These are phyloP conservation scores for Orbilia oligospora DNA, from an alignment of 2,329 filamentous ascomycete genomes.

Conservation along the genomic window DNA sequence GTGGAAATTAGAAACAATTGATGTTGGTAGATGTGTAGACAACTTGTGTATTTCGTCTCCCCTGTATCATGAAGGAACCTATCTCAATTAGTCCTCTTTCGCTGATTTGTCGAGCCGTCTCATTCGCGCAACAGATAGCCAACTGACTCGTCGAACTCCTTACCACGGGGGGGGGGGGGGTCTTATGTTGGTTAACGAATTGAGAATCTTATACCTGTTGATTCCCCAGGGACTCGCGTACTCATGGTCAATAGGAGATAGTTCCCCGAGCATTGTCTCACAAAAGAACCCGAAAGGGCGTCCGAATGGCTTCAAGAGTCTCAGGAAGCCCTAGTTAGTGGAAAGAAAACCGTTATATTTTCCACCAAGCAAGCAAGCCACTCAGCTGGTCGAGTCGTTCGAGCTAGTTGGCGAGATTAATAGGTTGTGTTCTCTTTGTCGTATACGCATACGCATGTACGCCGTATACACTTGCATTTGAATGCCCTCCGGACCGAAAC, in stretches of 20 bases:
- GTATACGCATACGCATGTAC: constrained; percentile 14
- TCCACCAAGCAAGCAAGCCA: constrained; percentile 21
- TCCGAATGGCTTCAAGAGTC: constrained; percentile 25
- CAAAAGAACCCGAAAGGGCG: constrained; percentile 9
- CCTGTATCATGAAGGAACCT: constrained; percentile 38
- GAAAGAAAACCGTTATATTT: constrained; percentile 31
- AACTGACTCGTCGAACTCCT: constrained; percentile 27
- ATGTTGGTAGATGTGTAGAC: constrained; percentile 42
- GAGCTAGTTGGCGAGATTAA: constrained; percentile 6
- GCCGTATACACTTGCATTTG: constrained; percentile 20
- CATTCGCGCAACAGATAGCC: constrained; percentile 39
- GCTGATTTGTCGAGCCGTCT: constrained; percentile 20
- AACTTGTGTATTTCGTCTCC: constrained; percentile 11
- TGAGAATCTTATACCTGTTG: constrained; percentile 2
- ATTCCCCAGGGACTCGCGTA: not conserved
- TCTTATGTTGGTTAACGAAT: constrained; percentile 19
- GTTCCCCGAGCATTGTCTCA: constrained; percentile 27
- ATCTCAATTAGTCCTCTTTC: constrained; percentile 3
- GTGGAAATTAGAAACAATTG: not conserved
- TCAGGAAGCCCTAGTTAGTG: constrained; percentile 2
- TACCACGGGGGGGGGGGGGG: not conserved
- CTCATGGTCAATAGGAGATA: constrained; percentile 2
- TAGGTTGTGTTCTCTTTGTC: not conserved
- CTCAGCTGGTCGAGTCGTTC: not conserved
- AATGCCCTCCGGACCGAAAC: constrained; percentile 42